Conservation (phyloP, 2,329 filamentous ascomycete genomes). For the Ophiostoma triangulosporum region DNA sequence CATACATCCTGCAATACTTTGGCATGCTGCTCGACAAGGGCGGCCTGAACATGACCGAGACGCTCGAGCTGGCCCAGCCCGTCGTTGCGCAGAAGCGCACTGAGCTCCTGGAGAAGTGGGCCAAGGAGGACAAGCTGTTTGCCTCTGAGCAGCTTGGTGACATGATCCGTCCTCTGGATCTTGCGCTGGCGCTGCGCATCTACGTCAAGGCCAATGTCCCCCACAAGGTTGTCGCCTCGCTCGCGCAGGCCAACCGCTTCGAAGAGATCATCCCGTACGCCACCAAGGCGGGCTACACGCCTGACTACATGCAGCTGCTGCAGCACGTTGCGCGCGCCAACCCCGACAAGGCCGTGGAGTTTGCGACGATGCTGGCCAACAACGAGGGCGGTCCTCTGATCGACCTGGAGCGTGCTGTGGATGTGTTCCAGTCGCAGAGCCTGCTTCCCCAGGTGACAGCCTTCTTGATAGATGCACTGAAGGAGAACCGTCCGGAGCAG, state of each 20-base stretch:
- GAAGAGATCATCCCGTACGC: slow-evolving; percentile 93
- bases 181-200: slow-evolving; percentile 74
- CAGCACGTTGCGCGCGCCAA: slow-evolving; percentile 87
- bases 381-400: slow-evolving; percentile 77
- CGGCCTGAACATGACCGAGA: slow-evolving; percentile 81
- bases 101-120: slow-evolving; percentile 94
- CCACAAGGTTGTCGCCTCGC: slow-evolving; percentile 87
- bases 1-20: slow-evolving; percentile 92
- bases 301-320: slow-evolving; percentile 86
- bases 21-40: slow-evolving; percentile 96
- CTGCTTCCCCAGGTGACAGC: slow-evolving; percentile 97
- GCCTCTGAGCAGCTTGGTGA: slow-evolving; percentile 95
- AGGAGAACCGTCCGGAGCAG: slow-evolving; percentile 90
- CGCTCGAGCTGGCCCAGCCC: slow-evolving; percentile 81
- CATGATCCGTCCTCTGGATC: slow-evolving; percentile 77
- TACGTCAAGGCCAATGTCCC: slow-evolving; percentile 85
- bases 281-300: slow-evolving; percentile 71
- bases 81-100: slow-evolving; percentile 90
- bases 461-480: slow-evolving; percentile 91
- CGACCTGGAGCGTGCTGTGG: slow-evolving; percentile 86
- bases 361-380: slow-evolving; percentile 83
- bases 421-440: slow-evolving; percentile 95
- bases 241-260: slow-evolving; percentile 92
- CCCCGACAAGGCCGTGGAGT: slow-evolving; percentile 87
- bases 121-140: slow-evolving; percentile 89